Conservation (phyloP, 371 early-diverging fungal species). For the Umbelopsis sp. region DNA sequence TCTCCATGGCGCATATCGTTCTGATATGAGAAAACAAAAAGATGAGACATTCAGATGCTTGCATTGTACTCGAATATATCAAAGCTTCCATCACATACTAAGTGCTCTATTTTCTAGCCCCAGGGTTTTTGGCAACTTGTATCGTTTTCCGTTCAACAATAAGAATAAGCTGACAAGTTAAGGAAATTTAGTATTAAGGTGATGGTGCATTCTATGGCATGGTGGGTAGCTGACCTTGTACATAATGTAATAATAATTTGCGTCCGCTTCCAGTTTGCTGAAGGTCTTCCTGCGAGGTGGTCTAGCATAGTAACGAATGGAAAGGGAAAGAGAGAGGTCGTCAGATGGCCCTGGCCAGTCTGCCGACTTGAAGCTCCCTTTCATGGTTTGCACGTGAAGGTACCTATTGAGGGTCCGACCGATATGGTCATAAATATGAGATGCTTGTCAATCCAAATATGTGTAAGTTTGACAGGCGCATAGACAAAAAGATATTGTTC, state of each 20-base stretch:
- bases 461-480: neutral
- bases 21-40: neutral
- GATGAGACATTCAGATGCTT: neutral
- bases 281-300: constrained; percentile 91
- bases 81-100: neutral
- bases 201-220: too few relatives aligned
- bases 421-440: too few relatives aligned
- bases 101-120: constrained; percentile 15
- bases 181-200: constrained; percentile 20
- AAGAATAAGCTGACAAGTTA: constrained; percentile 20
- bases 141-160: constrained; percentile 20
- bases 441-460: neutral
- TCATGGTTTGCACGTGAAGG: constrained; percentile 16
- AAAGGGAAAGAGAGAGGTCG: neutral
- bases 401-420: too few relatives aligned
- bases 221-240: constrained; percentile 49
- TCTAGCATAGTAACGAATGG: constrained; percentile 73
- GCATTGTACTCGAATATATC: too few relatives aligned
- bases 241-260: constrained; percentile 73
- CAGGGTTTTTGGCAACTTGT: constrained; percentile 22
- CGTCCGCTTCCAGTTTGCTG: constrained; percentile 83
- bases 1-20: constrained; percentile 72
- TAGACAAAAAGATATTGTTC: too few relatives aligned
- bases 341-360: constrained; percentile 3
- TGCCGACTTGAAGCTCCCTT: neutral